Evolutionary conservation across 2,329 filamentous ascomycete species (phyloP).

Genomic region (Onygenales sp.): DNA sequence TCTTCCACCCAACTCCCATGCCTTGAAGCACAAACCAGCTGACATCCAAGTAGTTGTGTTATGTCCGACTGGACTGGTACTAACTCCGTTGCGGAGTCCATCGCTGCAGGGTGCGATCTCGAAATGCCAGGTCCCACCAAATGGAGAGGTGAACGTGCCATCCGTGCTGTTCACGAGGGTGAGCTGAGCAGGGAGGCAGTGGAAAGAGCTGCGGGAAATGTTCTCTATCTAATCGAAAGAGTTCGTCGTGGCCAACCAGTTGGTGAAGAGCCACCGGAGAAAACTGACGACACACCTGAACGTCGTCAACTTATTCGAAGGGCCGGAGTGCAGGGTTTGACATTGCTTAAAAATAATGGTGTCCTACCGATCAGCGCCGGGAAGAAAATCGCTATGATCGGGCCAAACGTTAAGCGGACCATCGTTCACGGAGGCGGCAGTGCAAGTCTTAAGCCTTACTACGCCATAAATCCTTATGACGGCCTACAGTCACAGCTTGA

Average conservation of each 20-base stretch:
- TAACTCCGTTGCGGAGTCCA: conserved; percentile 10
- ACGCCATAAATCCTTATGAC: conserved; percentile 15
- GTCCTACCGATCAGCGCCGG: conserved; percentile 39
- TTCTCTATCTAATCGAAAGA: conserved; percentile 44
- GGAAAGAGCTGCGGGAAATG: conserved; percentile 37
- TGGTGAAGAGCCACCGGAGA: conserved; percentile 23
- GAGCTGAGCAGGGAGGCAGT: conserved; percentile 40
- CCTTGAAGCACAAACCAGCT: not conserved
- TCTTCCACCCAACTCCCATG: not conserved
- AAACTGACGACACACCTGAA: conserved; percentile 43
- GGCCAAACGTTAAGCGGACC: conserved; percentile 29
- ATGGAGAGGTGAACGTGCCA: conserved; percentile 9
- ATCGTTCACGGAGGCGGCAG: conserved; percentile 45
- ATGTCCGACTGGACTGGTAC: conserved; percentile 8
- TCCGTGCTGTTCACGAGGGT: conserved; percentile 30
- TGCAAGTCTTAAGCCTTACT: conserved; percentile 31
- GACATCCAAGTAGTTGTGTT: conserved; percentile 1
- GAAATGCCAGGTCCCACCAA: conserved; percentile 15
- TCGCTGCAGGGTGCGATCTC: conserved; percentile 13
- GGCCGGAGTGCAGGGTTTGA: conserved; percentile 53
- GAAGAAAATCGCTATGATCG: conserved; percentile 31
- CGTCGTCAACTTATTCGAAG: conserved; percentile 48
- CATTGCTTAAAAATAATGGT: conserved; percentile 56
- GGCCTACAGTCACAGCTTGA: conserved; percentile 8
- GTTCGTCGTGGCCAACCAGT: not conserved